phyloP scores from a whole-genome alignment of 1,284 basidiomycete species.

The Trichosporon inkin region DNA sequence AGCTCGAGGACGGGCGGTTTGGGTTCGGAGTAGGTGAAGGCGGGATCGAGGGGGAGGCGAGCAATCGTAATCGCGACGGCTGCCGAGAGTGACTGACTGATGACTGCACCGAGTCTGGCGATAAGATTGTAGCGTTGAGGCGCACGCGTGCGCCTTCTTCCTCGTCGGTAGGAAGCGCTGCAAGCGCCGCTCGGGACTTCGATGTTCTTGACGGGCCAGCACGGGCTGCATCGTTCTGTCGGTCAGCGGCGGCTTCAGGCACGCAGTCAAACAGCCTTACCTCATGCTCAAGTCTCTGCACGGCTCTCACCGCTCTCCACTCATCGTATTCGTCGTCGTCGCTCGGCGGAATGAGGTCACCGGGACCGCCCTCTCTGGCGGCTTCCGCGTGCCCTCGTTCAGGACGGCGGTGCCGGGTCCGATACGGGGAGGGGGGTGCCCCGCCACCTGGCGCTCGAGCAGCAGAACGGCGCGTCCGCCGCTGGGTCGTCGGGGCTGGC shows the following conservation, averaged over 20 bases:
- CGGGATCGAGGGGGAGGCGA: background rate
- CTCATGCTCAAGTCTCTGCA: slow-evolving; percentile 5
- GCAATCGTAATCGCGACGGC: slow-evolving; percentile 5
- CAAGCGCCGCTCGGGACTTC: background rate
- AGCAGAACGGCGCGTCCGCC: background rate
- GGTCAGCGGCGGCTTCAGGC: background rate
- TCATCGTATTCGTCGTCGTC: slow-evolving; percentile 45
- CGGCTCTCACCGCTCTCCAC: slow-evolving; percentile 28
- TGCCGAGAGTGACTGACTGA: background rate
- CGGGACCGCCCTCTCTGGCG: slow-evolving; percentile 16
- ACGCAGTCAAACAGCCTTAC: background rate
- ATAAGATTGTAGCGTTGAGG: background rate
- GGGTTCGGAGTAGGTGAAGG: slow-evolving; percentile 63
- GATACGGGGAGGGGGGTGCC: slow-evolving; percentile 8
- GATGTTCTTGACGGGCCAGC: background rate
- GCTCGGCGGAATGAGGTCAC: slow-evolving; percentile 39
- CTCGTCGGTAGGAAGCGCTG: background rate
- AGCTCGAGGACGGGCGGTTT: slow-evolving; percentile 69
- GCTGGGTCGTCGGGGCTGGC: background rate
- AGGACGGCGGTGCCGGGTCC: slow-evolving; percentile 15
- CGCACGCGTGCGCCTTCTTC: background rate
- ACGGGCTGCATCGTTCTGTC: background rate
- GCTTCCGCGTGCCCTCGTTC: slow-evolving; percentile 18
- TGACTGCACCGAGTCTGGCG: background rate
- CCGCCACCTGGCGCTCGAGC: background rate